Conservation (phyloP, 495 filamentous ascomycete genomes). For the Beverwykella pulmonaria region DNA sequence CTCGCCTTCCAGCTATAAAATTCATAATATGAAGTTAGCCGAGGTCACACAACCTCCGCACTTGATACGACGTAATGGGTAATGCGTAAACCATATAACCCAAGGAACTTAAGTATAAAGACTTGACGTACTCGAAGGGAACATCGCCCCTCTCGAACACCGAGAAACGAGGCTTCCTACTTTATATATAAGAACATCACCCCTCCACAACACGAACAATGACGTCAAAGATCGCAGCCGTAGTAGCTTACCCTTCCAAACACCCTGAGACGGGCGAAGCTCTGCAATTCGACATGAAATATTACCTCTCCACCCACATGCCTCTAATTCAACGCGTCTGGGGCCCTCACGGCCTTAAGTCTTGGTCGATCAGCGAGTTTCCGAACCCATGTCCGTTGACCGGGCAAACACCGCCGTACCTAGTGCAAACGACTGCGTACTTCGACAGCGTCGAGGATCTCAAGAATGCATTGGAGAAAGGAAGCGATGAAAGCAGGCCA, state of each 20-base stretch:
- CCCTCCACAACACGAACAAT: too few relatives aligned
- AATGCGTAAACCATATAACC: too few relatives aligned
- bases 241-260: constrained; percentile 14
- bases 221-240: neutral
- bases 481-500: neutral
- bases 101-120: too few relatives aligned
- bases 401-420: constrained; percentile 16
- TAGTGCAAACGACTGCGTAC: neutral
- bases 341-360: constrained; percentile 7
- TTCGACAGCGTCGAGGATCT: constrained; percentile 5
- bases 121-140: too few relatives aligned
- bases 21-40: too few relatives aligned
- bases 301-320: constrained; percentile 5
- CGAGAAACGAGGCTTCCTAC: too few relatives aligned
- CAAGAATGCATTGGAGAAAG: constrained; percentile 12
- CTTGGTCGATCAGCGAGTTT: constrained; percentile 13
- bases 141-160: too few relatives aligned
- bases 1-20: too few relatives aligned
- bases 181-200: too few relatives aligned
- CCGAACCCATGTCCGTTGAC: constrained; percentile 13
- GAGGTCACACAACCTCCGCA: too few relatives aligned
- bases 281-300: constrained; percentile 12
- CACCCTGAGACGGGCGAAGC: constrained; percentile 14
- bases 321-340: constrained; percentile 6
- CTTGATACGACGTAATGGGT: too few relatives aligned